A percentile compares a stretch with the other conserved stretches of the same genome.
Evolutionary conservation across 1,139 yeast species (phyloP).

Genomic region (Hanseniaspora uvarum): DNA sequence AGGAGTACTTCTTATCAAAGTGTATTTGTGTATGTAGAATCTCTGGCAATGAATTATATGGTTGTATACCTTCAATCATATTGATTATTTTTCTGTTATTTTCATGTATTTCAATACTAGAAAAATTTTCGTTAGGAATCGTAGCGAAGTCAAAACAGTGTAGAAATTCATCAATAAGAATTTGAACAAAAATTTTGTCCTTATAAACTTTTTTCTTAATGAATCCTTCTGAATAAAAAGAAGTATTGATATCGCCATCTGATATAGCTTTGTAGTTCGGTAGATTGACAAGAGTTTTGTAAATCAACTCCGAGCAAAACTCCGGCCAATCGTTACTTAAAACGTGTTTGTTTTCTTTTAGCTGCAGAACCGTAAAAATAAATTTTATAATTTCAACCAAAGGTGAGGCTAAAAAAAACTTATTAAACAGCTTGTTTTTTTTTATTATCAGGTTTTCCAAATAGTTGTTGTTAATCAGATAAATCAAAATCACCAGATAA

Average conservation of each 20-base stretch:
- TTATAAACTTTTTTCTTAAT: neutral
- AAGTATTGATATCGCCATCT: neutral
- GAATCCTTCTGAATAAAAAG: neutral
- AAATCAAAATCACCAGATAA: neutral
- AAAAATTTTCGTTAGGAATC: neutral
- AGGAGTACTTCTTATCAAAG: neutral
- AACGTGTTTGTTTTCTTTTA: neutral
- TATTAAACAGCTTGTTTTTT: neutral
- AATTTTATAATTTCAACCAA: neutral
- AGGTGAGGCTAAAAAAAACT: neutral
- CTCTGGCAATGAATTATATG: neutral
- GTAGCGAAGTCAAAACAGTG: neutral
- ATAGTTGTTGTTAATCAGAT: neutral
- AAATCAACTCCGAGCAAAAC: neutral
- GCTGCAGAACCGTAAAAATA: neutral
- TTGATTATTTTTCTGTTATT: neutral
- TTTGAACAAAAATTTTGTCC: slow-evolving; percentile 1
- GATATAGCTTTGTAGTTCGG: neutral
- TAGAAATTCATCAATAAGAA: neutral
- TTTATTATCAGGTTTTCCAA: neutral
- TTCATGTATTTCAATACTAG: neutral
- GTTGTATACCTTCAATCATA: neutral
- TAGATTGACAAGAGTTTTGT: neutral
- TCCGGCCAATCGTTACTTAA: neutral
- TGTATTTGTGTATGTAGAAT: neutral